Base-by-base conservation (phyloP, 2,329 filamentous ascomycete genomes). In the Phyllosticta citribraziliensis region DNA sequence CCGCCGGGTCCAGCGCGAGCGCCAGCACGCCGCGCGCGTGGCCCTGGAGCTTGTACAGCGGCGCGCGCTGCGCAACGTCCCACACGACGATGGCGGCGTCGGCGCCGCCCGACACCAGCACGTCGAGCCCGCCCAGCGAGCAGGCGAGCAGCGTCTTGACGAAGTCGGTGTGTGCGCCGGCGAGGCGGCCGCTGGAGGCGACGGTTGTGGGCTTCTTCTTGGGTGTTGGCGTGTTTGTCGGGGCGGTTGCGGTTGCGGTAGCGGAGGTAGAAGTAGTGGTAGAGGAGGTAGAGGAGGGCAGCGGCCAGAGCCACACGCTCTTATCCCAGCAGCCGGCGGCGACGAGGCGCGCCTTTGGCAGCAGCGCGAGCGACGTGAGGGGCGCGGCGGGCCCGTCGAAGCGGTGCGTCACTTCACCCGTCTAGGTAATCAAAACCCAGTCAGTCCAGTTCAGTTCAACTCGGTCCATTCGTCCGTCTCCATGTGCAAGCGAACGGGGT, bases 281-380 rank as follows among this genome's bases (percentile, higher is more conserved):
- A 35, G 55, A 30, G 3, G 55, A 12, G n/a, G 56, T 12, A 14
- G 60, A 22, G 14, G 63, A 25, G 47, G n/a, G 17, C 8, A 62
- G 24, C 1, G 69, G 81, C 88, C 91, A 97, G 33, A 88, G 88
- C 86, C 91, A 96, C 62, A 97, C 82, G 20, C 84, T 82, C 76
- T 96, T 96, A 76, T 99, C 93, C 94, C 94, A 99, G 63, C 87
- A 94, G 35, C 92, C 93, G 24, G 91, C 91, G 73, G 91, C 97
- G 11, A 97, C 70, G 1, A 81, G 88, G 57, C 69, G 67, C 4
- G 69, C 69, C 12, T 61, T 57, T 1, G 66, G 56, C 5, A 69
- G 71, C 19, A 74, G 57, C 30, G 69, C 69, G 52, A 74, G 56
- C n/a, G 70, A 74, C 20, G 72, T 73, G 10, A 96, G 79, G 1